Conservation (phyloP, 345 rosid genomes). For the Geranium rotundifolium region DNA sequence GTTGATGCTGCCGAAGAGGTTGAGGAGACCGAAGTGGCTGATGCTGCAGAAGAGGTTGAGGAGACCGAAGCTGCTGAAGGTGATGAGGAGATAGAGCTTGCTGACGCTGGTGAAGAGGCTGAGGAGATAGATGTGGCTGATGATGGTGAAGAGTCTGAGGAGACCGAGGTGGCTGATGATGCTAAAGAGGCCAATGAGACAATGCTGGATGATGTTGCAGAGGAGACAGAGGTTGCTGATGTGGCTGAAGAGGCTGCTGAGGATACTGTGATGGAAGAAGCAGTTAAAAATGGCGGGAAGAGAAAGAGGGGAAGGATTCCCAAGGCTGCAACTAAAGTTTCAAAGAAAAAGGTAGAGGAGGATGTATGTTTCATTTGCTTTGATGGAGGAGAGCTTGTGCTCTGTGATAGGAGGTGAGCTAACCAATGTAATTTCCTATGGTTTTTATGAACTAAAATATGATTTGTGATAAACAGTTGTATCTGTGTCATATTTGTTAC, state of each 20-base stretch:
- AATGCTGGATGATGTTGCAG: not conserved
- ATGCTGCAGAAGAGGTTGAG: not conserved
- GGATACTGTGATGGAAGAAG: not conserved
- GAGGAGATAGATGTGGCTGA: not conserved
- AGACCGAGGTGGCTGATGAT: not conserved
- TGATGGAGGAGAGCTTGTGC: constrained; percentile 89
- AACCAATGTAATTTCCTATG: not conserved
- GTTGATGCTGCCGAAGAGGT: not conserved
- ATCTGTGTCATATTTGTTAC: constrained; percentile 2
- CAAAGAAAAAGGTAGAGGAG: constrained; percentile 43
- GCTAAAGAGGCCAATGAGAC: not conserved
- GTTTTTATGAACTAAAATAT: not conserved
- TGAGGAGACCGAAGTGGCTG: not conserved
- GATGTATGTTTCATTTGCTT: constrained; percentile 93
- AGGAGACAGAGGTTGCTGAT: not conserved
- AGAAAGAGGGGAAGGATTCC: constrained; percentile 2
- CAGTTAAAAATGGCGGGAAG: constrained; percentile 1
- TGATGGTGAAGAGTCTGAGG: not conserved
- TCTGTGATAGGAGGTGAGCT: constrained; percentile 79
- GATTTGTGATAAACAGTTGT: not conserved
- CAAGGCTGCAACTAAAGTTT: not conserved
- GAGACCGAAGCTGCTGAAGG: not conserved
- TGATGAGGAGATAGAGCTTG: not conserved
- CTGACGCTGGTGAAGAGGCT: not conserved
- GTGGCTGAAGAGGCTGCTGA: not conserved